Evolutionary conservation across 75 land plant species (phyloP).

Genomic region (Sequoia sempervirens): DNA sequence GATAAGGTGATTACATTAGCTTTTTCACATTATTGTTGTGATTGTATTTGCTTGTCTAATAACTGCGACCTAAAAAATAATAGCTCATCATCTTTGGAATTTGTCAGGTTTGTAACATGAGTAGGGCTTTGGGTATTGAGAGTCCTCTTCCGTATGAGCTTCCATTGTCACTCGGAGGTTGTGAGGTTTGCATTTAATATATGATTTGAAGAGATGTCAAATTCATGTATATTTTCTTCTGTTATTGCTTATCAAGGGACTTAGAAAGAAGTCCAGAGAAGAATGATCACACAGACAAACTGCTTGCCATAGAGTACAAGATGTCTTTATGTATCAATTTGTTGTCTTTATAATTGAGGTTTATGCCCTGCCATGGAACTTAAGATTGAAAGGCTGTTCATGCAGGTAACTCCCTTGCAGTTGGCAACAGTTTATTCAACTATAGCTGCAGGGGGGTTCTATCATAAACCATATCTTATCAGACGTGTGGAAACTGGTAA

Average conservation of each 20-base stretch:
- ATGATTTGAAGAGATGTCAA: background rate
- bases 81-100: background rate
- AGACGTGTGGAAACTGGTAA: constrained; percentile 23
- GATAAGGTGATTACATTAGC: constrained; percentile 23
- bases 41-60: background rate
- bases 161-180: constrained; percentile 38
- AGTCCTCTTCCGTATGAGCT: constrained; percentile 35
- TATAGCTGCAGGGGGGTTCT: constrained; percentile 37
- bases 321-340: background rate
- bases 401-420: constrained; percentile 44
- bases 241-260: background rate
- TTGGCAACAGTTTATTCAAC: constrained; percentile 41
- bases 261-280: background rate
- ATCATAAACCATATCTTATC: constrained; percentile 34
- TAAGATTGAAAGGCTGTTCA: background rate
- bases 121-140: constrained; percentile 32
- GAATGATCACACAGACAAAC: background rate
- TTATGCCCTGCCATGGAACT: background rate
- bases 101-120: constrained; percentile 38
- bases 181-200: constrained; percentile 28
- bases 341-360: background rate
- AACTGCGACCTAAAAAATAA: background rate
- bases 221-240: background rate
- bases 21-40: background rate
- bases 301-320: background rate